Conservation (phyloP, 108 stramenopile genomes). For the Discostella pseudostelligera region DNA sequence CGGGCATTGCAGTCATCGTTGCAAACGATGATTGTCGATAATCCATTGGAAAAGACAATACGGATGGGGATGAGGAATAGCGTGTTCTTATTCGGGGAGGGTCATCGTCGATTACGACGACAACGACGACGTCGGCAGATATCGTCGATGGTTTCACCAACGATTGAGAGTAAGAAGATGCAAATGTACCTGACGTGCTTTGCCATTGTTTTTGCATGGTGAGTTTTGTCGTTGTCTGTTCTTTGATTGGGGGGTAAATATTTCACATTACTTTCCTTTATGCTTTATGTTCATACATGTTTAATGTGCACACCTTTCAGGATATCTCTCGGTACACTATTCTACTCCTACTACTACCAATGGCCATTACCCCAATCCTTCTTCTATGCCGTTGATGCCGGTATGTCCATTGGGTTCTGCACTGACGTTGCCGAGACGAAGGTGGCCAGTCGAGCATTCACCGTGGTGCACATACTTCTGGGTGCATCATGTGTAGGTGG, state of each 20-base stretch:
- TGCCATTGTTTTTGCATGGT: constrained; percentile 32
- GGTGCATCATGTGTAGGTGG: constrained; percentile 70
- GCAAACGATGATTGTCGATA: no score
- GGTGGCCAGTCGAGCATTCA: constrained; percentile 61
- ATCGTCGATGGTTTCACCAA: no score
- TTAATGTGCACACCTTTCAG: no score
- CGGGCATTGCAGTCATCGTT: no score
- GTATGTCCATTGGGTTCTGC: constrained; percentile 83
- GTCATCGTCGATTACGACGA: no score
- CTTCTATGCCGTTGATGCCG: constrained; percentile 79
- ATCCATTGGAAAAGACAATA: no score
- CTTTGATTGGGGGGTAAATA: no score
- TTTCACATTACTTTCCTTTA: neutral
- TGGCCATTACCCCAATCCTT: constrained; percentile 72
- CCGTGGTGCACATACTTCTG: constrained; percentile 61
- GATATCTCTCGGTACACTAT: constrained; percentile 58
- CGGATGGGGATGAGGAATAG: no score
- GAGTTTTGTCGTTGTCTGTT: neutral
- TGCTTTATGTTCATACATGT: no score
- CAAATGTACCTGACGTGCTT: constrained; percentile 40
- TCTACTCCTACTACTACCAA: constrained; percentile 64
- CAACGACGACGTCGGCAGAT: no score
- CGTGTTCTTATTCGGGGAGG: no score
- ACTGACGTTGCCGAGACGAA: constrained; percentile 67
- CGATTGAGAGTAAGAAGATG: constrained; percentile 6